Percentiles rank a stretch among this genome's conserved stretches.
Evolutionary conservation across 2,329 filamentous ascomycete genomes (phyloP).

Genomic region (Talaromyces sp.): DNA sequence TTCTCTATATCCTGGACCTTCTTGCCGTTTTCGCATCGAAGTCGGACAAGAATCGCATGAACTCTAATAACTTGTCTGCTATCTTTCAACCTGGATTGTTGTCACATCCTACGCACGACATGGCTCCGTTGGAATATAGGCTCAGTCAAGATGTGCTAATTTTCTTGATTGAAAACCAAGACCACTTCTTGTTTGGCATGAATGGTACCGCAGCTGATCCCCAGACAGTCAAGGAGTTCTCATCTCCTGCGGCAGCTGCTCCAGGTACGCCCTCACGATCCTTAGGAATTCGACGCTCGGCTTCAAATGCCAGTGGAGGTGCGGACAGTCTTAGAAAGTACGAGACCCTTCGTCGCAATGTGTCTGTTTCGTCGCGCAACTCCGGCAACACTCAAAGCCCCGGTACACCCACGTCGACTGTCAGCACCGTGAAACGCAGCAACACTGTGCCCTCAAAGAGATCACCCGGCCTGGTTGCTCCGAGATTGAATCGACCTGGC

Average conservation of each 20-base stretch:
- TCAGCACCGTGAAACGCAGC: conserved; percentile 65
- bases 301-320: conserved; percentile 83
- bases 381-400: conserved; percentile 72
- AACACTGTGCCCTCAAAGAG: conserved; percentile 93
- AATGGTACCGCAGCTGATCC: conserved; percentile 97
- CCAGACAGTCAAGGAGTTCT: conserved; percentile 63
- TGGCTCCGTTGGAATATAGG: conserved; percentile 90
- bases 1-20: conserved; percentile 93
- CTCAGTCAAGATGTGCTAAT: conserved; percentile 96
- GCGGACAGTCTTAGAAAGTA: conserved; percentile 82
- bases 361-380: conserved; percentile 86
- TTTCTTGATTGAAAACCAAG: conserved; percentile 96
- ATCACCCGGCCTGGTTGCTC: conserved; percentile 67
- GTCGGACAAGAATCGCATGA: conserved; percentile 95
- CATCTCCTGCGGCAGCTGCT: conserved; percentile 59
- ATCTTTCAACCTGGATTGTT: conserved; percentile 98
- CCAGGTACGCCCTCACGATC: conserved; percentile 26
- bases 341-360: conserved; percentile 74
- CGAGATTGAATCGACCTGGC: conserved; percentile 61
- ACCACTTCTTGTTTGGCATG: conserved; percentile 98
- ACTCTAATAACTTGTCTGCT: conserved; percentile 84
- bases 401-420: conserved; percentile 54
- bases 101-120: conserved; percentile 89
- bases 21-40: conserved; percentile 97
- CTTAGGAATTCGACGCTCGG: conserved; percentile 61